phyloP scores from a whole-genome alignment of 2,329 filamentous ascomycete species.

The Xylariales sp. region DNA sequence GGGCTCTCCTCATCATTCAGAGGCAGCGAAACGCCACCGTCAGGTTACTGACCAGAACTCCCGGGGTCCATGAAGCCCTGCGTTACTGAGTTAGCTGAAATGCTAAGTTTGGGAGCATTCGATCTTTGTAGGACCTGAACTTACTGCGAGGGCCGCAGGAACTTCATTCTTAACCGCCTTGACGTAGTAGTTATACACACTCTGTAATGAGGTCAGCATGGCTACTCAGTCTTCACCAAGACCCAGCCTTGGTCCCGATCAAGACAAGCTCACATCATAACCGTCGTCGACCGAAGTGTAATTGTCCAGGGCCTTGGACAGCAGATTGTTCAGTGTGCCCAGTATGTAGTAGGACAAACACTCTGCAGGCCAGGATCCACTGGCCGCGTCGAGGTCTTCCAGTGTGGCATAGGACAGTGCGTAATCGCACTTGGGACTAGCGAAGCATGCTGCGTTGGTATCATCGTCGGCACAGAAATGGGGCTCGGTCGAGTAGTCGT shows the following conservation, averaged over 20 bases:
- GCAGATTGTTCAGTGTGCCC: not conserved
- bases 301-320: not conserved
- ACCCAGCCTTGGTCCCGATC: too few relatives aligned
- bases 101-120: not conserved
- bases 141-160: not conserved
- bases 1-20: too few relatives aligned
- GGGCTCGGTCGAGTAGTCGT: not conserved
- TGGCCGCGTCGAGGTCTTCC: not conserved
- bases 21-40: too few relatives aligned
- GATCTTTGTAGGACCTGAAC: not conserved
- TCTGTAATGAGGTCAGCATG: not conserved
- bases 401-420: not conserved
- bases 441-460: not conserved
- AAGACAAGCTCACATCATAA: not conserved
- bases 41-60: too few relatives aligned
- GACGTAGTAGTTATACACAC: not conserved
- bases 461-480: not conserved
- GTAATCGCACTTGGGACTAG: not conserved
- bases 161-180: not conserved
- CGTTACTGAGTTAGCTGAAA: not conserved
- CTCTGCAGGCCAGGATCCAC: not conserved
- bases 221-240: too few relatives aligned
- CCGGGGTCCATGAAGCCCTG: not conserved
- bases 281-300: not conserved
- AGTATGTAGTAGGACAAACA: not conserved